Evolutionary conservation across 2,329 filamentous ascomycete species (phyloP), one percentile per base, ranked within the genome.

Genomic region (Achaetomium macrosporum): DNA sequence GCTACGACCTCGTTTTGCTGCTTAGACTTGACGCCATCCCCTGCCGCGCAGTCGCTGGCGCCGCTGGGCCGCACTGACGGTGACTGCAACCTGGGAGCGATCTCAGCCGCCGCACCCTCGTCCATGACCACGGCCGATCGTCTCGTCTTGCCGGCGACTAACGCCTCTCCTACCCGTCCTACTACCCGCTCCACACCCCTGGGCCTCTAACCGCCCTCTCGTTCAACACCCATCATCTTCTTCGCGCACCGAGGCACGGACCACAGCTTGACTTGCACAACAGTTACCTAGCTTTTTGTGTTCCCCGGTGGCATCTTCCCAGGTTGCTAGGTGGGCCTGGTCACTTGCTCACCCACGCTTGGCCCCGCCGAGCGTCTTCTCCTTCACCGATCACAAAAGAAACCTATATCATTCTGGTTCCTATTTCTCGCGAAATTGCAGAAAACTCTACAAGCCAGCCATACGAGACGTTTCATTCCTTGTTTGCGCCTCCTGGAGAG

Each of bases 381-480:
- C 50, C 50, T 50, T 57, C 57, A 58, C 58, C 55, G 52, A 57
- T 59, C 59, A 59, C 59, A 57, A 55, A 58, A 50, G 42, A 46
- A 50, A 35, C 19, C 31, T 30, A 58, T 48, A 50, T 57, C 49
- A 49, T 53, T 55, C 52, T 56, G 54, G 33, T 53, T 56, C 48
- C 49, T 48, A 51, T 56, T 49, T 54, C 40, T 50, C 54, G 52
- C 54, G 53, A 61, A 56, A 58, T 57, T 63, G 45, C 58, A 55
- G 41, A 53, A 50, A 29, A 29, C 40, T 47, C 46, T 56, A 56
- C 50, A 51, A 55, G 31, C 41, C 52, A 45, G 51, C 50, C 65
- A 68, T 69, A 73, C 70, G 66, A 73, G 69, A 71, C 67, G 69
- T 70, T 69, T 69, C 69, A 68, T 69, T 70, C 65, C 61, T 66